Evolutionary conservation across 768 basidiomycete species (phyloP).

Genomic region (Kwoniella sp.): DNA sequence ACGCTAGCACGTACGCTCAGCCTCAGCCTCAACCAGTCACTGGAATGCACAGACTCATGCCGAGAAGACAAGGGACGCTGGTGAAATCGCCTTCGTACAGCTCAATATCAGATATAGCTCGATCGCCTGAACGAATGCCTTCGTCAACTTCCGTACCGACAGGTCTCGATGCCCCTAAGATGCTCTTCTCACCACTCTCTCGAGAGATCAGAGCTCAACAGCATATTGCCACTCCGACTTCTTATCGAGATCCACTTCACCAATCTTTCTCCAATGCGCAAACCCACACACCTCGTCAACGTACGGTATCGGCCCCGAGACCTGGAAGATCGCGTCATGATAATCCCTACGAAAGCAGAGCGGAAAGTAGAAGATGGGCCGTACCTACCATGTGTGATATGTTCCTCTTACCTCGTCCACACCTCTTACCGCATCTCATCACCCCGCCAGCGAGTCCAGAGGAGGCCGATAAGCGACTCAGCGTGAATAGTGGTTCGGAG

Average conservation of each 20-base stretch:
- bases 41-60: constrained; percentile 9
- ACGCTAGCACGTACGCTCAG: constrained; percentile 11
- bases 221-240: constrained; percentile 6
- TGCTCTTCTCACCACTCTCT: constrained; percentile 45
- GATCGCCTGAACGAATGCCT: constrained; percentile 20
- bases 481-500: constrained; percentile 3
- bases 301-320: constrained; percentile 25
- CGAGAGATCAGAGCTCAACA: constrained; percentile 33
- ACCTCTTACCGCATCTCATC: constrained; percentile 38
- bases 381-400: constrained; percentile 42
- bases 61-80: not conserved
- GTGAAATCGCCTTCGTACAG: constrained; percentile 33
- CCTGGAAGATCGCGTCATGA: constrained; percentile 5
- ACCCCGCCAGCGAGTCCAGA: constrained; percentile 41
- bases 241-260: constrained; percentile 8
- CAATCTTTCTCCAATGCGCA: not conserved
- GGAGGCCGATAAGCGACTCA: constrained; percentile 10
- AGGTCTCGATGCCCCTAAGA: constrained; percentile 38
- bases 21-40: constrained; percentile 1
- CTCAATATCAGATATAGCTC: constrained; percentile 19
- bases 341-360: constrained; percentile 18
- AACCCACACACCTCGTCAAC: constrained; percentile 4
- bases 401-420: constrained; percentile 40
- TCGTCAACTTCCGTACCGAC: constrained; percentile 48
- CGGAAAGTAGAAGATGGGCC: constrained; percentile 33